Base-by-base conservation (phyloP, 2,329 filamentous ascomycete species). In the Fusarium irregulare region DNA sequence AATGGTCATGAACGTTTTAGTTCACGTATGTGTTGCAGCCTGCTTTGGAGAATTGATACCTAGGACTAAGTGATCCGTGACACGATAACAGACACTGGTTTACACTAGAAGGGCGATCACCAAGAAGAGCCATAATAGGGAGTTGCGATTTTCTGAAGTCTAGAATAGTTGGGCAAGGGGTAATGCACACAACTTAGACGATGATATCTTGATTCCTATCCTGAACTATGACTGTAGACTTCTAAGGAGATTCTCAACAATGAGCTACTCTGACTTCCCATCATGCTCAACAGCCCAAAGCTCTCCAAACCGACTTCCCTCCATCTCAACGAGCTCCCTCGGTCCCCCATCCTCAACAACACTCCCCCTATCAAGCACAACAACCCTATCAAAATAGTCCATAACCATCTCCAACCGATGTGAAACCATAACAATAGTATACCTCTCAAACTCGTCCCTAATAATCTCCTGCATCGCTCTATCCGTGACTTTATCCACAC, bases 341-440 rank as follows among this genome's bases (percentile, higher is more conserved):
- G 77, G 77, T 1, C 44, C 61, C 1, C 76, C 76, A 4, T 68
- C 69, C 66, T 87, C 85, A 1, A 84, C 81, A 14, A 87, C 76
- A 25, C 73, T 68, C 4, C 85, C 85, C 45, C 77, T 76, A n/a
- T 87, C 82, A 76, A 87, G 81, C 7, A 87, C 83, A 2, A 84
- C 77, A 16, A 88, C 82, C 7, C 78, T 76, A 56, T 87, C 84
- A 65, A 77, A 78, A 21, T 85, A 87, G 56, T 85, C 83, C 64
- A 85, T 78, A 16, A 89, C 85, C 59, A 86, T 86, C 13, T 83
- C 80, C 16, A 85, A 72, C 9, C 83, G 76, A 61, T 85, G 84
- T 18, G 80, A 81, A 2, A 85, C 80, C 77, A 82, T 83, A 40
- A 85, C 71, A 13, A 92, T 85, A 0, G 90, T 92, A 64, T 81